A percentile compares a stretch with the other conserved stretches of the same genome.
phyloP scores from a whole-genome alignment of 2,329 filamentous ascomycete genomes.

The Alternaria gansuensis region DNA sequence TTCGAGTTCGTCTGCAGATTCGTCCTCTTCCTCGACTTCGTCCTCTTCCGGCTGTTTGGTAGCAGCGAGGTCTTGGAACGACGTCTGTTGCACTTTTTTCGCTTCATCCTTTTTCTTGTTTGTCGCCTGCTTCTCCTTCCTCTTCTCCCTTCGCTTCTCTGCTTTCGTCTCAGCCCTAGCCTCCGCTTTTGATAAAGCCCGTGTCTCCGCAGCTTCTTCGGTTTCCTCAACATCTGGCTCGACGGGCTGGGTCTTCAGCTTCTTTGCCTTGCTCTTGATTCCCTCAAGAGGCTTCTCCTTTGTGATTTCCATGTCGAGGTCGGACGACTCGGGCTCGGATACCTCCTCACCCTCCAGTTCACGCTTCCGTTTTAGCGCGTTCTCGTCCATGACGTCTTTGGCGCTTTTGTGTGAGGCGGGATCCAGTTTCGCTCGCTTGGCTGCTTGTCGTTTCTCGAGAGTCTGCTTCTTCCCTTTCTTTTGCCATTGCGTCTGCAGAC shows the following conservation, averaged over 20 bases:
- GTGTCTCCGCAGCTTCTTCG: conserved; percentile 53
- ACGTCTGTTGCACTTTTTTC: conserved; percentile 42
- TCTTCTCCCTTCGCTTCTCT: conserved; percentile 57
- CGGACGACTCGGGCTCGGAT: conserved; percentile 43
- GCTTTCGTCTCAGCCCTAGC: conserved; percentile 55
- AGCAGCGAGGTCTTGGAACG: conserved; percentile 41
- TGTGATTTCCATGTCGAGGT: conserved; percentile 47
- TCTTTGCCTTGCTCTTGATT: conserved; percentile 53
- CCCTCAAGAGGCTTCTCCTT: conserved; percentile 53
- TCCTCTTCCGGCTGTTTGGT: conserved; percentile 38
- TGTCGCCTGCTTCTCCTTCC: conserved; percentile 57
- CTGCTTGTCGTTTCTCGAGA: conserved; percentile 72
- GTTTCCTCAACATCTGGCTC: conserved; percentile 40
- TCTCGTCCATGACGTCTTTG: conserved; percentile 92
- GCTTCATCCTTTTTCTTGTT: conserved; percentile 51
- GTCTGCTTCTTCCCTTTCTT: conserved; percentile 88
- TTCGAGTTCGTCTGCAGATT: conserved; percentile 35
- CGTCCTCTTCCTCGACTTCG: conserved; percentile 33
- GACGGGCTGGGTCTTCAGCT: conserved; percentile 52
- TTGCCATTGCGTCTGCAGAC: conserved; percentile 87
- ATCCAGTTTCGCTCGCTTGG: conserved; percentile 85
- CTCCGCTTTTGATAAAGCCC: conserved; percentile 50
- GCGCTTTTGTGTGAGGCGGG: conserved; percentile 90
- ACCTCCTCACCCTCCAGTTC: conserved; percentile 68
- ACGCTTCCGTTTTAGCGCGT: conserved; percentile 74